Base-by-base conservation (phyloP, 2,329 filamentous ascomycete genomes). In the Pseudopyrenochaeta lycopersici region DNA sequence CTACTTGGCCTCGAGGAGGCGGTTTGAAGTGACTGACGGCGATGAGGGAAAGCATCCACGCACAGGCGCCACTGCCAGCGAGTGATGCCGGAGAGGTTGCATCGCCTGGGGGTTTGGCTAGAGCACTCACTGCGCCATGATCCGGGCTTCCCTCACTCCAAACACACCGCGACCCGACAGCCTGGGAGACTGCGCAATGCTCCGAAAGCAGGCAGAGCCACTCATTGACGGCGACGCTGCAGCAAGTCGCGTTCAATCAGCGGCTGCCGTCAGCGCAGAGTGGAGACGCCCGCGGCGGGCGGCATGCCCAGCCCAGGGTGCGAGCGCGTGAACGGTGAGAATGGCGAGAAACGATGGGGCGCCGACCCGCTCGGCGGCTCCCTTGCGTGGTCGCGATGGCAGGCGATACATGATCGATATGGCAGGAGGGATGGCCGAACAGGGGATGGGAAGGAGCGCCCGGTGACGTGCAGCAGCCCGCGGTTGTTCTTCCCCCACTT, bases 391-490 rank as follows among this genome's bases (percentile, higher is more conserved):
- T 53, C 46, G 43, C 48, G 52, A 52, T 49, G 45, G 45, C 56
- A 47, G 43, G 48, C 54, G 55, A 47, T 58, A 62, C 54, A 58
- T 46, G 56, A 56, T 56, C 52, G 56, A 61, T 60, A 49, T 46
- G 40, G 53, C 58, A 56, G 59, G 58, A 58, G 59, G 49, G 49
- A 58, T 56, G 62, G 48, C 27, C 20, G 46, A 20, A 57, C 60
- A 59, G 54, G 64, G 57, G 59, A 58, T 55, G 60, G 62, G 54
- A 64, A 61, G 52, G 60, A 56, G 53, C 53, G 54, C 56, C 56
- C 55, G 61, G 70, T 73, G 70, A 73, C 70, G 70, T 74, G 71
- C 72, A 74, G 68, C 64, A n/a, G 43, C 50, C 53, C 61, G 67
- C 70, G 68, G 58, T 56, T 71, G 46, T 55, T 67, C 63, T 58